A percentile compares a stretch with the other conserved stretches of the same genome.
phyloP scores from a whole-genome alignment of 192 early-diverging fungal species.

The Backusella psychrophila region DNA sequence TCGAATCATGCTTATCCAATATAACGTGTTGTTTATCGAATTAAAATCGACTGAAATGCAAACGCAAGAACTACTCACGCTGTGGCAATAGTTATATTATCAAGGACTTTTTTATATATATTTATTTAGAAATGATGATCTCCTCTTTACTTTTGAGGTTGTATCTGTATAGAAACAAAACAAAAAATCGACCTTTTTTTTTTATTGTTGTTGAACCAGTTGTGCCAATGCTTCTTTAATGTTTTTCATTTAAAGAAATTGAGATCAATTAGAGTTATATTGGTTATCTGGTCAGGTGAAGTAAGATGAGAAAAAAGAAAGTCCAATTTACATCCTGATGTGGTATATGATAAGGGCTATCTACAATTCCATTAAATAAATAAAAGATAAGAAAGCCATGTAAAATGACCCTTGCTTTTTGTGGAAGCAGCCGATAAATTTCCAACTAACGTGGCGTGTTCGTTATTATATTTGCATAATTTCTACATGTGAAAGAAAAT shows the following conservation, averaged over 20 bases:
- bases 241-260: not conserved
- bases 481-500: too few species aligned
- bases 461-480: too few species aligned
- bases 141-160: too few species aligned
- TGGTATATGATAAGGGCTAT: not conserved
- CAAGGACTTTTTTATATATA: not conserved
- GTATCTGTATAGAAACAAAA: too few species aligned
- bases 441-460: not conserved
- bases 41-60: not conserved
- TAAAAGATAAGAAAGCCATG: not conserved
- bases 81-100: not conserved
- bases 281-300: not conserved
- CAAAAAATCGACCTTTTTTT: too few species aligned
- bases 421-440: not conserved
- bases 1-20: not conserved
- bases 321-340: not conserved
- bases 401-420: not conserved
- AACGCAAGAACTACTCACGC: not conserved
- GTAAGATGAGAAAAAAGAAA: not conserved
- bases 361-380: too few species aligned
- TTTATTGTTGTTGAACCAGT: not conserved
- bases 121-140: not conserved
- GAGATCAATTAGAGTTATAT: too few species aligned
- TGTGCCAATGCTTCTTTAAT: not conserved
- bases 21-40: not conserved